Conservation (phyloP, 106 monocot genomes). For the Platanthera zijinensis region DNA sequence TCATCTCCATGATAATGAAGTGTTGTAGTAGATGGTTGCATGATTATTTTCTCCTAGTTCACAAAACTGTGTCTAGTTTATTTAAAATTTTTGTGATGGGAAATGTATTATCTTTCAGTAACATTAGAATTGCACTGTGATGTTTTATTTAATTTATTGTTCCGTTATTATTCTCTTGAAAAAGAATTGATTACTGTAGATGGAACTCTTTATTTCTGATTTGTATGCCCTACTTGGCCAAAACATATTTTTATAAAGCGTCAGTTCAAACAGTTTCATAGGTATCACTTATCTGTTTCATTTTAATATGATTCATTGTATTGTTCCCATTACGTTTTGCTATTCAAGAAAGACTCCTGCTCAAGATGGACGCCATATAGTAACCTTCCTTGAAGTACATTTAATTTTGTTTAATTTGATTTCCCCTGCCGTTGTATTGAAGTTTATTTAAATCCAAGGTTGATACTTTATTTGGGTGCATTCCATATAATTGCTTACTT, state of each 20-base stretch:
- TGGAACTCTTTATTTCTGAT: neutral
- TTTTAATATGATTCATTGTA: no score
- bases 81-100: neutral
- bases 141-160: neutral
- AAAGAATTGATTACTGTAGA: neutral
- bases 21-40: neutral
- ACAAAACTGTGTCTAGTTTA: neutral
- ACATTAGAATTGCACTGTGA: neutral
- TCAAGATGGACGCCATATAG: neutral
- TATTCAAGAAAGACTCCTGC: no score
- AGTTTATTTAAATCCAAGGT: no score
- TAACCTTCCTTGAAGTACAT: no score
- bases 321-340: no score
- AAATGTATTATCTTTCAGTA: neutral
- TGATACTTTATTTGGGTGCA: no score
- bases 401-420: no score
- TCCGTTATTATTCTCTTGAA: neutral
- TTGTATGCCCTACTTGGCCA: neutral
- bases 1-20: conserved; percentile 1
- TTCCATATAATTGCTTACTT: no score
- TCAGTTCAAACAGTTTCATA: neutral
- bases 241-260: neutral
- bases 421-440: no score
- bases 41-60: neutral
- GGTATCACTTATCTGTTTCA: no score